Evolutionary conservation across 176 grass and related monocot species (phyloP).

Genomic region (Carex kokanica): DNA sequence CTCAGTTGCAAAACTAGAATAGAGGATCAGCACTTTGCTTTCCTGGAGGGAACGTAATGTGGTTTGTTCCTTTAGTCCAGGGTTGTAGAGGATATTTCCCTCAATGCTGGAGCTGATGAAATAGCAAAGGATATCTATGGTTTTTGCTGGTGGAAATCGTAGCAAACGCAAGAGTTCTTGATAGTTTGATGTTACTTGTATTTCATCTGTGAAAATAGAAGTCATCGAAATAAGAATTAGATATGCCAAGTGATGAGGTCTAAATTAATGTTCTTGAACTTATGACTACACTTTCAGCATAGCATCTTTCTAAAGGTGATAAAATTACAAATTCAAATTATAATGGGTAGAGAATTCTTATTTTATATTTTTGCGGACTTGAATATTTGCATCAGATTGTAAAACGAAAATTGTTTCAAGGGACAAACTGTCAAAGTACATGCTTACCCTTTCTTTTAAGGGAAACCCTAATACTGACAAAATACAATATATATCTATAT

Average conservation of each 20-base stretch:
- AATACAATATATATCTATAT: no score
- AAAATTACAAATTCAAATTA: no score
- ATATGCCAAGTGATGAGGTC: not conserved
- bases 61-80: not conserved
- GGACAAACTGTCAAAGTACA: no score
- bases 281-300: no score
- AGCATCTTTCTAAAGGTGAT: no score
- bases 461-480: no score
- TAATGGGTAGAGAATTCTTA: no score
- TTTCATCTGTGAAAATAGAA: not conserved
- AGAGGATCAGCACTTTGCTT: not conserved
- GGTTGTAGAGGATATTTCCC: not conserved
- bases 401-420: no score
- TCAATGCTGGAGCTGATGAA: slow-evolving; percentile 9
- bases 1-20: not conserved
- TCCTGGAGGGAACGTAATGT: slow-evolving; percentile 1
- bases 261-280: not conserved
- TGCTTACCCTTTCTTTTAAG: no score
- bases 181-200: not conserved
- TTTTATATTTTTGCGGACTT: no score
- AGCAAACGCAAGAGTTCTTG: not conserved
- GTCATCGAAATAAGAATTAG: not conserved
- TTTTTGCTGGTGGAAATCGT: not conserved
- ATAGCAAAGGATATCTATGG: slow-evolving; percentile 8
- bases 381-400: no score